Percentiles rank a stretch among this genome's conserved stretches.
These are phyloP conservation scores for Ceriops tagal DNA, from an alignment of 345 rosid genomes.

Conservation along the genomic window DNA sequence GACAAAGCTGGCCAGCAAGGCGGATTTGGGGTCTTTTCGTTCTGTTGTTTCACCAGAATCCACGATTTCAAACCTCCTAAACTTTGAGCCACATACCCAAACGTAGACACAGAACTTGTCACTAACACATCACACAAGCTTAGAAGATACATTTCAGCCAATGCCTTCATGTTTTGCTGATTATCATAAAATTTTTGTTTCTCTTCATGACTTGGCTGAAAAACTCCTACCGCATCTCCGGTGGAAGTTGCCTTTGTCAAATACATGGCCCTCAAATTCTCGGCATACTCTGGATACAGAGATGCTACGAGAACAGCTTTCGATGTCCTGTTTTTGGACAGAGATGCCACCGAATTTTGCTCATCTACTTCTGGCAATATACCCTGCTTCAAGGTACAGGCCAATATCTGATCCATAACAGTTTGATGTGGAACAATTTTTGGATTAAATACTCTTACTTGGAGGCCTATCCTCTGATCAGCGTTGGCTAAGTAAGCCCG, in stretches of 20 bases:
- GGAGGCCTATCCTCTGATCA: conserved; percentile 24
- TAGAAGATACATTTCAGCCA: conserved; percentile 28
- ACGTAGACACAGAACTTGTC: conserved; percentile 25
- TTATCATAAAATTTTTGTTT: conserved; percentile 17
- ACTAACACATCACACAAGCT: conserved; percentile 25
- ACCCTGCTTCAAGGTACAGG: conserved; percentile 8
- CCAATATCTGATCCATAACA: conserved; percentile 8
- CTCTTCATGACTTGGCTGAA: conserved; percentile 27
- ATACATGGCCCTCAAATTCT: conserved; percentile 5
- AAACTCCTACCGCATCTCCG: conserved; percentile 19
- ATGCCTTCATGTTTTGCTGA: conserved; percentile 26
- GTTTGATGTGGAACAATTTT: background rate
- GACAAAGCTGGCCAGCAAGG: conserved; percentile 18
- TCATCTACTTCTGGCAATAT: conserved; percentile 14
- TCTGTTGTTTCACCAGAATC: conserved; percentile 6
- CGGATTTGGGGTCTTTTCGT: background rate
- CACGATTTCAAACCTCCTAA: conserved; percentile 23
- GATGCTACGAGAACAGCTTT: conserved; percentile 24
- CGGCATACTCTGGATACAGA: conserved; percentile 5
- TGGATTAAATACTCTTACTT: conserved; percentile 14
- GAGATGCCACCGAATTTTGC: background rate
- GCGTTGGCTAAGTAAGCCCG: conserved; percentile 17
- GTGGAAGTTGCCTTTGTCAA: conserved; percentile 17
- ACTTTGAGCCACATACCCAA: conserved; percentile 29
- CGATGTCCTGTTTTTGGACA: background rate